phyloP scores from a whole-genome alignment of 257 asterid species.

The Fraxinus cuspidata region DNA sequence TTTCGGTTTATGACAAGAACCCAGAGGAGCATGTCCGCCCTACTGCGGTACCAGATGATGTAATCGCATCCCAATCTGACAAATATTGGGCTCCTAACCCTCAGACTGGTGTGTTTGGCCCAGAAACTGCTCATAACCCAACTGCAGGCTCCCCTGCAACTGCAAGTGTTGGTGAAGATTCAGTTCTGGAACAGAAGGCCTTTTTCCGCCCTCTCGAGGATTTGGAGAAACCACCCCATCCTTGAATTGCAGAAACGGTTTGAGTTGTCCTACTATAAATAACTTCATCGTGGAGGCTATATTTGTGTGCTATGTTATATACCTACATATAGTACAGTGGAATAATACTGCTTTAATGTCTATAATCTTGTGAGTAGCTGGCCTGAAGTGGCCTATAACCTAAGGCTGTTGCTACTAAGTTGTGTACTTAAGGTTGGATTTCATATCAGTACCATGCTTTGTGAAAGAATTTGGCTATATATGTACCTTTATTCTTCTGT shows the following conservation, averaged over 20 bases:
- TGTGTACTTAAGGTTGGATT: slow-evolving; percentile 13
- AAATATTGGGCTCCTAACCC: slow-evolving; percentile 89
- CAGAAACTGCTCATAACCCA: slow-evolving; percentile 44
- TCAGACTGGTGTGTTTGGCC: slow-evolving; percentile 82
- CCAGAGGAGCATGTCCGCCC: slow-evolving; percentile 56
- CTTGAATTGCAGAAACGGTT: neutral
- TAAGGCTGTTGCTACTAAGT: slow-evolving; percentile 1
- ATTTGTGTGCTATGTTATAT: slow-evolving; percentile 1
- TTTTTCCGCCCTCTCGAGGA: slow-evolving; percentile 77
- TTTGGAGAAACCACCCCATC: slow-evolving; percentile 63
- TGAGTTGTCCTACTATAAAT: slow-evolving; percentile 19
- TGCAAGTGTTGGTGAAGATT: slow-evolving; percentile 27
- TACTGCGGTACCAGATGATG: slow-evolving; percentile 58
- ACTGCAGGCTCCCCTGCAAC: slow-evolving; percentile 23
- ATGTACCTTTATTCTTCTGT: neutral
- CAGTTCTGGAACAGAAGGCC: slow-evolving; percentile 78
- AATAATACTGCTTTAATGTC: slow-evolving; percentile 21
- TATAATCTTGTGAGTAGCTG: slow-evolving; percentile 12
- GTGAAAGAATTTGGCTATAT: slow-evolving; percentile 15
- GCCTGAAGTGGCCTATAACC: slow-evolving; percentile 14
- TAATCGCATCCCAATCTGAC: slow-evolving; percentile 48
- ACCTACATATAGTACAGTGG: slow-evolving; percentile 3
- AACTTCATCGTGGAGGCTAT: neutral
- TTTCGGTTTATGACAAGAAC: slow-evolving; percentile 79
- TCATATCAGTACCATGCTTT: neutral